Evolutionary conservation across 768 basidiomycete species (phyloP), one percentile per base, ranked within the genome.

Genomic region (Psilocybe azurescens): DNA sequence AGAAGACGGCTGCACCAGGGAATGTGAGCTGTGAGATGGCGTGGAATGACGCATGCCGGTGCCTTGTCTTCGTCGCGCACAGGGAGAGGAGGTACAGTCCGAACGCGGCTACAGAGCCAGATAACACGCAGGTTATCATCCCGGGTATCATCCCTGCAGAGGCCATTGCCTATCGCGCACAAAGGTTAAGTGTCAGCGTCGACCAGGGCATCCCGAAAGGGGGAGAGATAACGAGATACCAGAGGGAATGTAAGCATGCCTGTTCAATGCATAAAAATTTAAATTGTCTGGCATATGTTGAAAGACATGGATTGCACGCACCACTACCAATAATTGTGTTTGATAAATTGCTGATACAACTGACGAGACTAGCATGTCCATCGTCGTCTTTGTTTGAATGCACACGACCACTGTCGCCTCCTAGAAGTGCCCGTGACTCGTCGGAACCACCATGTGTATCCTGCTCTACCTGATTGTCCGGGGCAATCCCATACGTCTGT

Each of bases 291-390:
- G 8, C 4, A 29, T 28, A 32, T 41, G 1, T 13, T 38, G 14
- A 6, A 28, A 18, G 28, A 56, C 5, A 18, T 18, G 13, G 24
- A 47, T 24, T 30, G 58, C 30, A 82, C 84, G 69, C 73, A 88
- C 94, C 94, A 58, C 91, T 96, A 13, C 95, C 95, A 66, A 97
- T 90, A 68, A 96, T 94, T 0, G 95, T 97, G 67, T 97, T 97
- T 28, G 88, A 79, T 47, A 97, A 78, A 70, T 95, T 95, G 66
- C 91, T 89, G 55, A 93, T 81, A 53, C 86, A 88, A 65, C 90
- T 91, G 18, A 80, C 65, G 29, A 94, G 73, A 47, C 78, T 85
- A 10, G 92, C 94, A 74, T 85, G 86, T 0, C 94, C 94, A 18
- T 91, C 89, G 53, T 60, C 69, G 54, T 72, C 73, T 48, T 58